Conservation (phyloP, 2,329 filamentous ascomycete genomes). For the Diaporthe sp. region DNA sequence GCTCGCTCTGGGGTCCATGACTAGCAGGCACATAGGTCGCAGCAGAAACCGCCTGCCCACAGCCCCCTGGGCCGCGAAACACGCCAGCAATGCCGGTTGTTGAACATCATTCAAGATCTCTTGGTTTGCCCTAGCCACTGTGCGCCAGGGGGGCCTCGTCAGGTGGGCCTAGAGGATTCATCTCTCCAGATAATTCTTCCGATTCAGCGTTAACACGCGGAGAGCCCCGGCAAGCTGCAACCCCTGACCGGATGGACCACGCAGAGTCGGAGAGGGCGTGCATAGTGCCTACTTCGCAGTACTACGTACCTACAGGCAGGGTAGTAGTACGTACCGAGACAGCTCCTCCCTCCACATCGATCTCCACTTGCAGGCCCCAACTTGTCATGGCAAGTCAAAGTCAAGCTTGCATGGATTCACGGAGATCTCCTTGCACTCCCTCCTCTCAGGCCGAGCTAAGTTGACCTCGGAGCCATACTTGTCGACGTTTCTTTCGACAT, state of each 20-base stretch:
- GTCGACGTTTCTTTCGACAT: constrained; percentile 27
- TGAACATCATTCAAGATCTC: constrained; percentile 28
- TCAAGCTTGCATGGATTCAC: constrained; percentile 28
- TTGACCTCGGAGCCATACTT: constrained; percentile 24
- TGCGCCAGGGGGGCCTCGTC: constrained; percentile 29
- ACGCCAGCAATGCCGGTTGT: constrained; percentile 32
- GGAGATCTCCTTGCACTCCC: constrained; percentile 32
- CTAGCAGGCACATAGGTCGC: constrained; percentile 14
- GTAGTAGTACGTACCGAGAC: constrained; percentile 25
- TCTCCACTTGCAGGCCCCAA: constrained; percentile 33
- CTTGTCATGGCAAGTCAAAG: constrained; percentile 32
- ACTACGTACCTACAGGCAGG: constrained; percentile 31
- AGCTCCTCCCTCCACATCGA: constrained; percentile 31
- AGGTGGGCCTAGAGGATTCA: constrained; percentile 29
- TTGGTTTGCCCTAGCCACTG: constrained; percentile 29
- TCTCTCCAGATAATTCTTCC: constrained; percentile 36
- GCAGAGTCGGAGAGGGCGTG: constrained; percentile 2
- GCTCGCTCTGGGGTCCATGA: constrained; percentile 16
- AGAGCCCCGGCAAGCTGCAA: constrained; percentile 35
- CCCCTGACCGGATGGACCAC: constrained; percentile 34
- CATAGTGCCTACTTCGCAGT: constrained; percentile 12
- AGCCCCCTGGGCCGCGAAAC: constrained; percentile 31
- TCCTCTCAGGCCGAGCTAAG: constrained; percentile 19
- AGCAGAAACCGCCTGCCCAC: constrained; percentile 10
- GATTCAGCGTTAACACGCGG: constrained; percentile 36